phyloP scores from a whole-genome alignment of 331 rosid species.

The Dryas integrifolia region DNA sequence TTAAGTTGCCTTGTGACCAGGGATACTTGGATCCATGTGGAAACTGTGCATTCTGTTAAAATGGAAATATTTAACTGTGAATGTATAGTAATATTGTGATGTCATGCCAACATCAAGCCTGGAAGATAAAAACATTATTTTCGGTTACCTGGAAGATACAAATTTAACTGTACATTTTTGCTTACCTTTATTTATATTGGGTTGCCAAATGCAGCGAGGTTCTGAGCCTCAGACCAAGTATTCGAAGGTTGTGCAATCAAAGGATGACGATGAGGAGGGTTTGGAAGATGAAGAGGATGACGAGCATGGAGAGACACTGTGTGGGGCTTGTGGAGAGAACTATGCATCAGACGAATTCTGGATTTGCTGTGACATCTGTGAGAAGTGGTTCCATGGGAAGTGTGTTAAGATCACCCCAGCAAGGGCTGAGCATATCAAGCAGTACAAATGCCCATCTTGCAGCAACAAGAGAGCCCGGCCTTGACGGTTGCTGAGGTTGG shows the following conservation, averaged over 20 bases:
- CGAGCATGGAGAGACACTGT: conserved; percentile 60
- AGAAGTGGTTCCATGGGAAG: conserved; percentile 81
- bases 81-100: neutral
- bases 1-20: neutral
- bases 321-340: conserved; percentile 76
- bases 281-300: conserved; percentile 56
- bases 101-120: neutral
- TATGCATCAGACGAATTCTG: conserved; percentile 64
- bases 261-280: conserved; percentile 52
- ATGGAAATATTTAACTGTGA: neutral
- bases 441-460: conserved; percentile 82
- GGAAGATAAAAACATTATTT: neutral
- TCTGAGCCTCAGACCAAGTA: conserved; percentile 57
- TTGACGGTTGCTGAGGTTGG: conserved; percentile 24
- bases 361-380: conserved; percentile 76
- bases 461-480: conserved; percentile 72
- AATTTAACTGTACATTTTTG: too few species aligned
- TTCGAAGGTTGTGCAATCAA: conserved; percentile 40
- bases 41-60: neutral
- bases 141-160: neutral
- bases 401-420: conserved; percentile 87
- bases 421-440: conserved; percentile 68
- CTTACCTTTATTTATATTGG: conserved; percentile 4
- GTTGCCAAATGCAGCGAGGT: conserved; percentile 47
- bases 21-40: neutral